These are phyloP conservation scores for Flagelloscypha sp. DNA, from an alignment of 768 basidiomycete species.

Conservation along the genomic window DNA sequence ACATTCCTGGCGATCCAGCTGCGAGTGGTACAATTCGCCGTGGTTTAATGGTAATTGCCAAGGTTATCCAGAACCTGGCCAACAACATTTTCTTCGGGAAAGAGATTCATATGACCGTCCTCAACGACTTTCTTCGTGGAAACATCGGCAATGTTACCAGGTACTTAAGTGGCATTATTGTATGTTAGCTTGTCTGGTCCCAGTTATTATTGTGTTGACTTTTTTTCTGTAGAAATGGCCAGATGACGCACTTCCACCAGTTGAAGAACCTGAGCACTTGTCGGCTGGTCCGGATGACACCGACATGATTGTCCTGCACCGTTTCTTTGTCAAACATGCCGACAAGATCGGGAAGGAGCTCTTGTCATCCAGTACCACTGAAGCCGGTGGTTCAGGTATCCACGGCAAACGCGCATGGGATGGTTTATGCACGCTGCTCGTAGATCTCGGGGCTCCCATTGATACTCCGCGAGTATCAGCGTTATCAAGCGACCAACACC, in stretches of 20 bases:
- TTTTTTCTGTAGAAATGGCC: slow-evolving; percentile 30
- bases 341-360: slow-evolving; percentile 86
- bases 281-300: slow-evolving; percentile 74
- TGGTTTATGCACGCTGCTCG: slow-evolving; percentile 65
- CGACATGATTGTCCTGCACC: slow-evolving; percentile 73
- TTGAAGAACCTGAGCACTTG: slow-evolving; percentile 51
- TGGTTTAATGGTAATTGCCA: slow-evolving; percentile 80
- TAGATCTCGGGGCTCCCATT: slow-evolving; percentile 66
- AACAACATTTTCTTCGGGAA: slow-evolving; percentile 94
- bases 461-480: slow-evolving; percentile 57
- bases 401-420: slow-evolving; percentile 83
- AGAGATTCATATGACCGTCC: slow-evolving; percentile 73
- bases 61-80: slow-evolving; percentile 87
- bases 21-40: slow-evolving; percentile 48
- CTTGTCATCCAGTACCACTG: slow-evolving; percentile 60
- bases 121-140: slow-evolving; percentile 67
- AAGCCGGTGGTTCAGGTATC: slow-evolving; percentile 43
- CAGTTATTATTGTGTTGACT: neutral
- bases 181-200: slow-evolving; percentile 22
- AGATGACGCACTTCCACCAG: slow-evolving; percentile 15
- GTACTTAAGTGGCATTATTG: slow-evolving; percentile 71
- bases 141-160: slow-evolving; percentile 69
- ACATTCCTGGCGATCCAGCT: slow-evolving; percentile 60
- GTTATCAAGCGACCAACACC: slow-evolving; percentile 41
- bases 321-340: slow-evolving; percentile 77